Percentiles rank a stretch among this genome's conserved stretches.
These are phyloP conservation scores for Gliomastix tumulicola DNA, from an alignment of 2,329 filamentous ascomycete species.

Conservation along the genomic window DNA sequence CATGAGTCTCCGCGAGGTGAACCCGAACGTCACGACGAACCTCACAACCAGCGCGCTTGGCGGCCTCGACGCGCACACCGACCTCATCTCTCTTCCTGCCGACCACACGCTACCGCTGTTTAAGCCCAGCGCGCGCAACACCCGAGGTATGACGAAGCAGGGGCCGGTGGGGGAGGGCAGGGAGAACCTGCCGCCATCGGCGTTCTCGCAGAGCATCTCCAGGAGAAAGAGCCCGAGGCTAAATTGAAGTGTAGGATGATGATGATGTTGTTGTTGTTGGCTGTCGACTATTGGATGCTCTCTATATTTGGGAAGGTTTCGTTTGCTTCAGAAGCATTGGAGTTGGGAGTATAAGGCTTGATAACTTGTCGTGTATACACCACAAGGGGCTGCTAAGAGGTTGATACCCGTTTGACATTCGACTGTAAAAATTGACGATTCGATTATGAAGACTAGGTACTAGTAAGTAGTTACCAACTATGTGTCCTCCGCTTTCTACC, in stretches of 20 bases:
- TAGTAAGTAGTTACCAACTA: too few relatives aligned
- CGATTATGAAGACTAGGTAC: too few relatives aligned
- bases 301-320: too few relatives aligned
- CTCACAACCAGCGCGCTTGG: conserved; percentile 23
- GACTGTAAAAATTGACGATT: too few relatives aligned
- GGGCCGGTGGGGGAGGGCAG: conserved; percentile 32
- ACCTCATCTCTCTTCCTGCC: conserved; percentile 30
- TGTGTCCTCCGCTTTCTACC: too few relatives aligned
- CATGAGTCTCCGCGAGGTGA: conserved; percentile 47
- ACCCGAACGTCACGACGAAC: conserved; percentile 41
- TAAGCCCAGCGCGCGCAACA: conserved; percentile 35
- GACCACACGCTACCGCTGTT: conserved; percentile 38
- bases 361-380: too few relatives aligned
- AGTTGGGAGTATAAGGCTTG: too few relatives aligned
- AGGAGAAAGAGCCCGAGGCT: conserved; percentile 50
- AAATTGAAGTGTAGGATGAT: conserved; percentile 19
- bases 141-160: conserved; percentile 24
- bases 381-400: too few relatives aligned
- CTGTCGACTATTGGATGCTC: too few relatives aligned
- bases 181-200: conserved; percentile 41
- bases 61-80: conserved; percentile 34
- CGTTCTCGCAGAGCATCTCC: conserved; percentile 36
- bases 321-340: too few relatives aligned
- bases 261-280: too few relatives aligned
- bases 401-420: too few relatives aligned